Conservation (phyloP, 805 yeast genomes). For the Torulaspora maleeae region DNA sequence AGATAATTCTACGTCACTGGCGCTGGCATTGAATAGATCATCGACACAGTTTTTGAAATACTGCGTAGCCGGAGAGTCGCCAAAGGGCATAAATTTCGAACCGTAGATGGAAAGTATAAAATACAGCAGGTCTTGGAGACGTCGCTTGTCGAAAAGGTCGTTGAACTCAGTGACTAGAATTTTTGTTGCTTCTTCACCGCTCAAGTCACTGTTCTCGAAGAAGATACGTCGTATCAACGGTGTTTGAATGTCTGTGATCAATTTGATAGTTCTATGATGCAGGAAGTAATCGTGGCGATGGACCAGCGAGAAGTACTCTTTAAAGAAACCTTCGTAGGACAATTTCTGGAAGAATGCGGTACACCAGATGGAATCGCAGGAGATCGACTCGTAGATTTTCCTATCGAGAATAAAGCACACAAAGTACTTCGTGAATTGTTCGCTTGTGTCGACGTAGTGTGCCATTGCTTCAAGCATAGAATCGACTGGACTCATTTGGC, state of each 20-base stretch:
- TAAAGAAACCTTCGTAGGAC: constrained; percentile 3
- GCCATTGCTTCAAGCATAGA: constrained; percentile 13
- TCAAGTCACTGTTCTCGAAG: neutral
- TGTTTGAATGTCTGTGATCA: constrained; percentile 20
- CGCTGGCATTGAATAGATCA: constrained; percentile 20
- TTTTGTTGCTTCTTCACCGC: neutral
- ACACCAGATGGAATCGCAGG: constrained; percentile 20
- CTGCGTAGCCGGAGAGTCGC: constrained; percentile 10
- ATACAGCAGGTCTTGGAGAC: constrained; percentile 24
- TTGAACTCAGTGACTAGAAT: constrained; percentile 21
- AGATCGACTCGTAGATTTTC: constrained; percentile 24
- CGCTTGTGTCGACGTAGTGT: constrained; percentile 9
- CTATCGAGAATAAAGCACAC: constrained; percentile 29
- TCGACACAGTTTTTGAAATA: constrained; percentile 24
- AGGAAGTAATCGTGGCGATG: constrained; percentile 22
- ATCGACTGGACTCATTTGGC: constrained; percentile 21
- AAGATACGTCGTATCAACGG: constrained; percentile 15
- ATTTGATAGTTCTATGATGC: constrained; percentile 22
- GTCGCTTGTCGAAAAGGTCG: constrained; percentile 17
- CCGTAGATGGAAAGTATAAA: constrained; percentile 27
- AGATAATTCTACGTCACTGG: constrained; percentile 28
- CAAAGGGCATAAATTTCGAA: constrained; percentile 22
- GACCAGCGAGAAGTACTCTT: constrained; percentile 16
- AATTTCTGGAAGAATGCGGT: constrained; percentile 4
- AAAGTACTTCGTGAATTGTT: constrained; percentile 11